Conservation (phyloP, 768 basidiomycete species). For the Lentinus brumalis region DNA sequence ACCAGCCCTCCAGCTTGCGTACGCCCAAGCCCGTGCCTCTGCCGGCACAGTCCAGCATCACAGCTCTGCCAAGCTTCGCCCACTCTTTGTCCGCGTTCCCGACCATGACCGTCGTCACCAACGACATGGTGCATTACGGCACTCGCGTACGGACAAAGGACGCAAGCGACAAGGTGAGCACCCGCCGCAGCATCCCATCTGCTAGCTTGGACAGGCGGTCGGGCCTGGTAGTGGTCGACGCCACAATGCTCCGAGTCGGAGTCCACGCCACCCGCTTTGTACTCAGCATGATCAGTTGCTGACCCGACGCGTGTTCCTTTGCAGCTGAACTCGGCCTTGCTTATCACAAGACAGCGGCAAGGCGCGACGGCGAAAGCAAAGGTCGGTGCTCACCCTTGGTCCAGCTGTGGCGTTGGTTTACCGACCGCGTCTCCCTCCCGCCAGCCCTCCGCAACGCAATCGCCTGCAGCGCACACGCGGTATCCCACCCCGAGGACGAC, state of each 20-base stretch:
- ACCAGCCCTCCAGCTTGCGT: constrained; percentile 1
- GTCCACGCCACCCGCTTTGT: neutral
- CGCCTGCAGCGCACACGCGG: constrained; percentile 3
- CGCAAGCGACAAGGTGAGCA: constrained; percentile 29
- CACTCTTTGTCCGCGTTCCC: constrained; percentile 33
- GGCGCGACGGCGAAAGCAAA: constrained; percentile 12
- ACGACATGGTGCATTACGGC: constrained; percentile 34
- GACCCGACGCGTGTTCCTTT: neutral
- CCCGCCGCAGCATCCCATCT: constrained; percentile 1
- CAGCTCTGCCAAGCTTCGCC: constrained; percentile 31
- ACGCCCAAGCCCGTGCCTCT: constrained; percentile 1
- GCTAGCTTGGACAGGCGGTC: neutral
- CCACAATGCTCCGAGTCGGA: neutral
- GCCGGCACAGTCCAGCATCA: constrained; percentile 20
- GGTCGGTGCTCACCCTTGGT: constrained; percentile 13
- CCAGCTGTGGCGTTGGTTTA: constrained; percentile 1
- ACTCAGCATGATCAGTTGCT: neutral
- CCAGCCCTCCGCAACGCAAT: constrained; percentile 1
- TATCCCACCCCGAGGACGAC: constrained; percentile 26
- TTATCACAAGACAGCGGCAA: constrained; percentile 27
- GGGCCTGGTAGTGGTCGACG: neutral
- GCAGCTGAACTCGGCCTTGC: constrained; percentile 29
- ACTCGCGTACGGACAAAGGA: constrained; percentile 26
- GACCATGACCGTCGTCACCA: constrained; percentile 30
- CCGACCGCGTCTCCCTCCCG: constrained; percentile 1